Percentiles rank a stretch among this genome's conserved stretches.
These are phyloP conservation scores for Kodamaea hsintzibuensis DNA, from an alignment of 805 yeast genomes.

Conservation along the genomic window DNA sequence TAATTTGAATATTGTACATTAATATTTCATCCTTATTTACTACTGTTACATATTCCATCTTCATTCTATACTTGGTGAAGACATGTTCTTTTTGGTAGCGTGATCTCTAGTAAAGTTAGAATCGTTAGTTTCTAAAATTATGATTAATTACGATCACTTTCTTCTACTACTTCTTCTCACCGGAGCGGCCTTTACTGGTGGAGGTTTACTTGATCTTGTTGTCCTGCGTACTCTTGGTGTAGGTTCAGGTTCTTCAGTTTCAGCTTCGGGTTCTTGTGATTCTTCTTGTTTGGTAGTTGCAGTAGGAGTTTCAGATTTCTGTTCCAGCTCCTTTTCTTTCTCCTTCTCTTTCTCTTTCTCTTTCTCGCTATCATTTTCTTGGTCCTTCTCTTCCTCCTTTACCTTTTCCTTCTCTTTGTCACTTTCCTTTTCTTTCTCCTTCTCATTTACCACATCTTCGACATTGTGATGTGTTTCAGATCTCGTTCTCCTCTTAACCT, in stretches of 20 bases:
- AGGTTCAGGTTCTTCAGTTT: slow-evolving; percentile 9
- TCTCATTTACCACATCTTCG: slow-evolving; percentile 6
- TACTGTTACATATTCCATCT: not conserved
- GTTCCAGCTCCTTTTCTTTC: slow-evolving; percentile 10
- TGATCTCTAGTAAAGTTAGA: no score
- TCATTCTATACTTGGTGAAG: not conserved
- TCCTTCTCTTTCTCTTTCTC: slow-evolving; percentile 7
- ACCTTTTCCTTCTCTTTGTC: slow-evolving; percentile 7
- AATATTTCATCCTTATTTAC: not conserved
- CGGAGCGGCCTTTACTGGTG: slow-evolving; percentile 8
- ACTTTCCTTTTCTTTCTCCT: slow-evolving; percentile 9
- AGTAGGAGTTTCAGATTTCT: slow-evolving; percentile 7
- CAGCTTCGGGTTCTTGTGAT: slow-evolving; percentile 1
- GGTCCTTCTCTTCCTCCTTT: slow-evolving; percentile 6
- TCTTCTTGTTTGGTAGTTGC: slow-evolving; percentile 10
- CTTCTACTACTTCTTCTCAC: slow-evolving; percentile 16
- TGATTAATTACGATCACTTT: no score
- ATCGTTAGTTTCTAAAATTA: no score
- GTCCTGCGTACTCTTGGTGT: slow-evolving; percentile 7
- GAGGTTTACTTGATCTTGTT: slow-evolving; percentile 4
- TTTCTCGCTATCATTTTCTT: not conserved
- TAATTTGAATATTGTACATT: not conserved
- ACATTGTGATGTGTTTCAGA: slow-evolving; percentile 14
- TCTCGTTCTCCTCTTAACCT: slow-evolving; percentile 18
- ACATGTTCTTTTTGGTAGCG: no score